A percentile compares a stretch with the other conserved stretches of the same genome.
These are phyloP conservation scores for Thalassiosira livingstoniorum DNA, from an alignment of 352 stramenopile genomes.

Conservation along the genomic window DNA sequence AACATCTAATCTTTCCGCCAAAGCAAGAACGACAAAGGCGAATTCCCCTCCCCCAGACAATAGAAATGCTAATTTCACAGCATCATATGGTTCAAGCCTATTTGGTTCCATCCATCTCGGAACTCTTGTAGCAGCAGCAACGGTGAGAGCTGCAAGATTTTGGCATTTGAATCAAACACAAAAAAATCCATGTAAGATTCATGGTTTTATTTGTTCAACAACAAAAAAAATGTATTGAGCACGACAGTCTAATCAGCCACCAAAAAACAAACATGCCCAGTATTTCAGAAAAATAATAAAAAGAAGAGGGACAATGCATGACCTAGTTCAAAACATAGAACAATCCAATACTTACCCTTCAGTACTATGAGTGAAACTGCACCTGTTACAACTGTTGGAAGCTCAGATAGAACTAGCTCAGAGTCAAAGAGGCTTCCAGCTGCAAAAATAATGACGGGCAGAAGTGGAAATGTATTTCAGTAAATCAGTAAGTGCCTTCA, in stretches of 20 bases:
- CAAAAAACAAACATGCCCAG: no score
- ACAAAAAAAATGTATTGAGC: no score
- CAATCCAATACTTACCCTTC: constrained; percentile 43
- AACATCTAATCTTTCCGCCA: constrained; percentile 69
- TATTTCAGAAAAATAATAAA: no score
- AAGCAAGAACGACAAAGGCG: constrained; percentile 77
- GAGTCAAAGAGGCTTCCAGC: constrained; percentile 74
- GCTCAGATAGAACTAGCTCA: constrained; percentile 57
- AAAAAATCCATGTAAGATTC: no score
- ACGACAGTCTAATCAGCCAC: no score
- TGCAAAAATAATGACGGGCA: constrained; percentile 1
- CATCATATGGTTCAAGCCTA: constrained; percentile 55
- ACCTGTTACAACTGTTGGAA: constrained; percentile 65
- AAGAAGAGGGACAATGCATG: no score
- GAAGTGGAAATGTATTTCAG: not conserved
- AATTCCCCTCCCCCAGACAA: constrained; percentile 80
- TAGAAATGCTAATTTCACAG: constrained; percentile 65
- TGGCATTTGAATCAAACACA: not conserved
- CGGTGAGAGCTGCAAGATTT: constrained; percentile 3
- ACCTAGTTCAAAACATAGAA: not conserved
- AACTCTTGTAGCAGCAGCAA: constrained; percentile 58
- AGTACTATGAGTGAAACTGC: constrained; percentile 57
- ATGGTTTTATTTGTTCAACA: no score
- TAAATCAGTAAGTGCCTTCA: not conserved
- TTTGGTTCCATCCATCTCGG: constrained; percentile 68